Percentiles rank a stretch among this genome's conserved stretches.
Conservation (phyloP, 345 rosid genomes). For the Kandelia obovata region DNA sequence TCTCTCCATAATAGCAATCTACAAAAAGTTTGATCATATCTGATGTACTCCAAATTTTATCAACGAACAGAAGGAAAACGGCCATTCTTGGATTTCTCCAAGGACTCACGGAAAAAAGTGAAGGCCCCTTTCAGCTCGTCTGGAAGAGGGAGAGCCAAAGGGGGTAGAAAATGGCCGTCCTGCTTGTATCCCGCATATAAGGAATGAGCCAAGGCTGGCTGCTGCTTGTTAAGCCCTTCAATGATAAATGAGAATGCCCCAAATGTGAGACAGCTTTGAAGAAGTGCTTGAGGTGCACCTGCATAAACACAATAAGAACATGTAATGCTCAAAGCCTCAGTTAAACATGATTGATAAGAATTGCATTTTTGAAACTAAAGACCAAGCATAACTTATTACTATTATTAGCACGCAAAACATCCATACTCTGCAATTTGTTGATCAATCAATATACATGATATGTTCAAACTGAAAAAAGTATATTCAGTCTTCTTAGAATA, state of each 20-base stretch:
- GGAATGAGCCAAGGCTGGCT: conserved; percentile 71
- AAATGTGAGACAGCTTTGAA: conserved; percentile 73
- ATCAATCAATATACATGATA: too few relatives aligned
- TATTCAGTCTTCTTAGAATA: too few relatives aligned
- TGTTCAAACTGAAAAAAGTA: too few relatives aligned
- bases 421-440: too few relatives aligned
- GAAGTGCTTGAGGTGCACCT: conserved; percentile 73
- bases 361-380: too few relatives aligned
- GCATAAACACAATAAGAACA: conserved; percentile 14
- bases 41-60: conserved; percentile 3
- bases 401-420: too few relatives aligned
- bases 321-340: conserved; percentile 1
- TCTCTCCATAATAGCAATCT: background rate
- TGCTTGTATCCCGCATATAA: conserved; percentile 31
- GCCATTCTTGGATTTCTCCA: conserved; percentile 39
- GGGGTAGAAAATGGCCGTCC: background rate
- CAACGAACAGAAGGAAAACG: conserved; percentile 27
- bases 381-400: too few relatives aligned
- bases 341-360: too few relatives aligned
- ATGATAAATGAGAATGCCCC: conserved; percentile 81
- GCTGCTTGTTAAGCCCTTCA: conserved; percentile 77
- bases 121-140: conserved; percentile 64
- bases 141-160: conserved; percentile 54
- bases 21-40: background rate
- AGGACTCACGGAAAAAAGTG: conserved; percentile 60